Evolutionary conservation across 768 basidiomycete genomes (phyloP).

Genomic region (Russula brevipes): DNA sequence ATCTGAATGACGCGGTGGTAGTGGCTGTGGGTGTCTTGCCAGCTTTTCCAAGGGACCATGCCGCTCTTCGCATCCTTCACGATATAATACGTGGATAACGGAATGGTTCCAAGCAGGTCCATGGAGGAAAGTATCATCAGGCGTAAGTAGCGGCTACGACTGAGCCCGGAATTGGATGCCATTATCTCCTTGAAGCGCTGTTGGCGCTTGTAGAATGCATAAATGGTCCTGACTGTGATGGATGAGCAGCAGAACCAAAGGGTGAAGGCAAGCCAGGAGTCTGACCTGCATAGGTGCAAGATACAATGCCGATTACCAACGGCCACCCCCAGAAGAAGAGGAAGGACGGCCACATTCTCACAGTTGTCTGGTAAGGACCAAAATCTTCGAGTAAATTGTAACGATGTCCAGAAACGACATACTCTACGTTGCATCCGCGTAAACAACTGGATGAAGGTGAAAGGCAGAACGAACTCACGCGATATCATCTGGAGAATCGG

Average conservation of each 20-base stretch:
- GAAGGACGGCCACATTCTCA: slow-evolving; percentile 29
- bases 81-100: background rate
- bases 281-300: slow-evolving; percentile 40
- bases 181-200: slow-evolving; percentile 27
- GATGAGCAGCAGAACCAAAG: background rate
- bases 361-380: slow-evolving; percentile 40
- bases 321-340: slow-evolving; percentile 34
- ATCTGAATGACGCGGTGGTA: slow-evolving; percentile 39
- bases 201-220: slow-evolving; percentile 28
- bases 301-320: slow-evolving; percentile 21
- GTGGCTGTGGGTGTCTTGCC: slow-evolving; percentile 46
- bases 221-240: slow-evolving; percentile 27
- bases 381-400: slow-evolving; percentile 33
- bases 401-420: background rate
- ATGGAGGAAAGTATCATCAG: background rate
- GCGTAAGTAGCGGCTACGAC: slow-evolving; percentile 12
- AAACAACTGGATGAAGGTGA: background rate
- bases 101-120: background rate
- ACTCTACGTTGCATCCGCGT: background rate
- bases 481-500: slow-evolving; percentile 9
- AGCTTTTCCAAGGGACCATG: slow-evolving; percentile 36
- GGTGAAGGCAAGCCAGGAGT: background rate
- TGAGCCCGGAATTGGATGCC: slow-evolving; percentile 34
- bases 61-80: background rate
- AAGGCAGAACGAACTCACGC: background rate